A percentile compares a stretch with the other conserved stretches of the same genome.
Evolutionary conservation across 495 filamentous ascomycete species (phyloP).

Genomic region (Penicillium taxi): DNA sequence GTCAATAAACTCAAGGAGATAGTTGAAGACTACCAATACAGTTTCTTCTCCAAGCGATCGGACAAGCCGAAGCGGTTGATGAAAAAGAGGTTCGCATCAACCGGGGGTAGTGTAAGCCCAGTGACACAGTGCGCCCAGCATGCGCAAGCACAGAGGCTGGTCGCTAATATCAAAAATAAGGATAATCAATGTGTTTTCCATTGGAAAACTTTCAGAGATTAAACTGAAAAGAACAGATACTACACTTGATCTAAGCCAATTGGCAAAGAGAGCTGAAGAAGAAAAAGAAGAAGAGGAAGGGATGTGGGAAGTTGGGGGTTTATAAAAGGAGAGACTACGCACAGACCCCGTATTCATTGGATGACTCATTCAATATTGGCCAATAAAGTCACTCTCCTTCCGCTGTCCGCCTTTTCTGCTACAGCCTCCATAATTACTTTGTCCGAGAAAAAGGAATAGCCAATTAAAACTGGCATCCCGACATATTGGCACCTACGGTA

Average conservation of each 20-base stretch:
- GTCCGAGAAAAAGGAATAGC: no score
- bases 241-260: slow-evolving; percentile 90
- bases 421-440: no score
- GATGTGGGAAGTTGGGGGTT: slow-evolving; percentile 7
- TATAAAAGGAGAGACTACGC: no score
- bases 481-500: no score
- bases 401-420: no score
- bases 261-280: slow-evolving; percentile 52
- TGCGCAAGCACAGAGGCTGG: slow-evolving; percentile 77
- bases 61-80: slow-evolving; percentile 50
- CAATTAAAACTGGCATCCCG: no score
- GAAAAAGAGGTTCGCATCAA: slow-evolving; percentile 72
- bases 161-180: slow-evolving; percentile 61
- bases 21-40: no score
- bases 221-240: slow-evolving; percentile 99
- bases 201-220: slow-evolving; percentile 66
- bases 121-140: slow-evolving; percentile 68
- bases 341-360: no score
- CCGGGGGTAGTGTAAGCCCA: slow-evolving; percentile 82
- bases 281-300: slow-evolving; percentile 41
- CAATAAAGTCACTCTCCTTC: no score
- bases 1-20: no score
- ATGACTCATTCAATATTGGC: no score
- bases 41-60: slow-evolving; percentile 56
- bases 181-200: slow-evolving; percentile 72